Conservation (phyloP, 768 basidiomycete species). For the Gymnopilus dilepis region DNA sequence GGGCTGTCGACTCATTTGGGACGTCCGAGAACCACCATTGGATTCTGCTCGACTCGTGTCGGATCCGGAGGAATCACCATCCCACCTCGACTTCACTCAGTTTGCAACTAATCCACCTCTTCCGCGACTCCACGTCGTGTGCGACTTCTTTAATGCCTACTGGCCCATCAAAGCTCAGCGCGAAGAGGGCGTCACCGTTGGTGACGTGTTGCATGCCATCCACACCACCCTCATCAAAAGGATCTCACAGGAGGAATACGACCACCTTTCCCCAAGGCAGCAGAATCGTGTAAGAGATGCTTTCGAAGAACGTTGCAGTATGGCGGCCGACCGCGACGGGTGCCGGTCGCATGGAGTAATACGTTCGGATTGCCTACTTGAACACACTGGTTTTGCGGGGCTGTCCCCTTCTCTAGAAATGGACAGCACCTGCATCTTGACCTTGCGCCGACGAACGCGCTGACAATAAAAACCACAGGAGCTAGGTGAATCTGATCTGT, state of each 20-base stretch:
- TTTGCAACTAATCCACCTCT: constrained; percentile 40
- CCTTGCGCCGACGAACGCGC: constrained; percentile 41
- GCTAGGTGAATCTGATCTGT: neutral
- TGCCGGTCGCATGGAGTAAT: constrained; percentile 47
- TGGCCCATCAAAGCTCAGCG: constrained; percentile 51
- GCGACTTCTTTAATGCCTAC: constrained; percentile 48
- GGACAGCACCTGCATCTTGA: constrained; percentile 50
- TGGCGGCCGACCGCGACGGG: constrained; percentile 38
- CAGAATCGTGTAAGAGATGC: constrained; percentile 43
- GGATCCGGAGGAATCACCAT: constrained; percentile 22
- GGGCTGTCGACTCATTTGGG: constrained; percentile 50
- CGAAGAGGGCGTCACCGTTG: constrained; percentile 52
- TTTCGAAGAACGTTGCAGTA: constrained; percentile 52
- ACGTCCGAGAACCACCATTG: constrained; percentile 51
- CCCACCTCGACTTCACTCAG: constrained; percentile 40
- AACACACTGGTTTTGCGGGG: constrained; percentile 57
- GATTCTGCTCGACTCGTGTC: constrained; percentile 27
- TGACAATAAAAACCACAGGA: neutral
- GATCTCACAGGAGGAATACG: constrained; percentile 49
- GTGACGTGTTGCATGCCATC: constrained; percentile 56
- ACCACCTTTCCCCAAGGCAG: constrained; percentile 45
- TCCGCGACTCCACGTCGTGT: constrained; percentile 42
- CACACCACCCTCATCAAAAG: constrained; percentile 41
- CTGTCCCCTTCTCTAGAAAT: constrained; percentile 44
- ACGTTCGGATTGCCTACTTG: constrained; percentile 54